These are phyloP conservation scores for Pythium phragmitis DNA, from an alignment of 352 stramenopile species.

Conservation along the genomic window DNA sequence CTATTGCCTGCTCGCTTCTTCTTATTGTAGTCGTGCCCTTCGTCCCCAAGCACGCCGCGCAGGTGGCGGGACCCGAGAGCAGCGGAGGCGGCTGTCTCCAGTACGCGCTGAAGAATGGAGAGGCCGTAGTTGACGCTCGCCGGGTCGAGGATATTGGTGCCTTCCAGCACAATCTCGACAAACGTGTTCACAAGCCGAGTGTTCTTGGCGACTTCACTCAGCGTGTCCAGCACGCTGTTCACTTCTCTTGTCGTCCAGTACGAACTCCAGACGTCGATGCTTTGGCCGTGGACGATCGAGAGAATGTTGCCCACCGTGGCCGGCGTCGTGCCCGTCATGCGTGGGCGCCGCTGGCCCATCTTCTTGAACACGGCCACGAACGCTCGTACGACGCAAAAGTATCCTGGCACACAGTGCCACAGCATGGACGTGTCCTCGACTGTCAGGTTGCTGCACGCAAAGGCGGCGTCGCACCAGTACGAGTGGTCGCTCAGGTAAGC, in stretches of 20 bases:
- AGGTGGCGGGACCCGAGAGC: not conserved
- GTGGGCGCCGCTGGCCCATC: constrained; percentile 72
- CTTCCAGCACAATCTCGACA: constrained; percentile 77
- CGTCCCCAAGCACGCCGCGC: not conserved
- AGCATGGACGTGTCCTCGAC: constrained; percentile 29
- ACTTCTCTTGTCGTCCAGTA: constrained; percentile 66
- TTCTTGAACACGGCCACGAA: constrained; percentile 71
- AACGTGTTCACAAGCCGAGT: constrained; percentile 67
- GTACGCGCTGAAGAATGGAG: constrained; percentile 70
- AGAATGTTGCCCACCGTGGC: constrained; percentile 49
- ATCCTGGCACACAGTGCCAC: constrained; percentile 81
- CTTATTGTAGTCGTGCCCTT: not conserved
- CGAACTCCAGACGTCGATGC: constrained; percentile 61
- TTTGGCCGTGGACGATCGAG: constrained; percentile 52
- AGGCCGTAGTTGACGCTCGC: constrained; percentile 85
- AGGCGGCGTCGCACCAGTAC: constrained; percentile 44
- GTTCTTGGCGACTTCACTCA: constrained; percentile 69
- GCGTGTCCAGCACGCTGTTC: constrained; percentile 37
- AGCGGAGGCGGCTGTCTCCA: constrained; percentile 28
- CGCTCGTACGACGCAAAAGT: constrained; percentile 65
- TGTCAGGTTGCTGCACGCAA: not conserved
- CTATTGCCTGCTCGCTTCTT: not conserved
- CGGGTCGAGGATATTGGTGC: constrained; percentile 82
- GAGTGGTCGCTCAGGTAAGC: constrained; percentile 64
- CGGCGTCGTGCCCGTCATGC: constrained; percentile 37